phyloP scores from a whole-genome alignment of 1,284 basidiomycete genomes.

The Trametes versicolor region DNA sequence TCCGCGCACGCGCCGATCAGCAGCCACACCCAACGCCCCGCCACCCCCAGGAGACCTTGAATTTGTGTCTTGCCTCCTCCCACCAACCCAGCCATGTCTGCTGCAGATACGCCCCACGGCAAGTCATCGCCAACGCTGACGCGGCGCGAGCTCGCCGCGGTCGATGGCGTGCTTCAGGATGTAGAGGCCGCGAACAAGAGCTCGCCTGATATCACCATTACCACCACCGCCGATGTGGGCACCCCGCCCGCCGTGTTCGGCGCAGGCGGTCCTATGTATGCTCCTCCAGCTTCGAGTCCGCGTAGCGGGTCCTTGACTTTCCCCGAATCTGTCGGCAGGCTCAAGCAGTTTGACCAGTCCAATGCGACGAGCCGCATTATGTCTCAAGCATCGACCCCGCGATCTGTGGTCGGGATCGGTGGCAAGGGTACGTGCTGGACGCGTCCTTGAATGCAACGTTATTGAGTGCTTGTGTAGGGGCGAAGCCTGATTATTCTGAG shows the following conservation, averaged over 20 bases:
- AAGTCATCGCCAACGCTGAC: slow-evolving; percentile 30
- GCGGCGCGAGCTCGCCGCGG: slow-evolving; percentile 40
- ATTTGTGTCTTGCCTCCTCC: slow-evolving; percentile 5
- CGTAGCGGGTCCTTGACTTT: neutral
- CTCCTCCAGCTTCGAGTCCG: slow-evolving; percentile 5
- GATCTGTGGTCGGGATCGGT: slow-evolving; percentile 83
- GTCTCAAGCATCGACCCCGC: slow-evolving; percentile 76
- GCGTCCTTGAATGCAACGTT: slow-evolving; percentile 2
- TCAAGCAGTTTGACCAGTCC: slow-evolving; percentile 84
- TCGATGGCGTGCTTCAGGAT: slow-evolving; percentile 44
- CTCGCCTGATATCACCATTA: slow-evolving; percentile 25
- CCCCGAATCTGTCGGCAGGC: slow-evolving; percentile 51
- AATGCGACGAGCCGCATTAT: slow-evolving; percentile 69
- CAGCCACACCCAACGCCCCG: slow-evolving; percentile 4
- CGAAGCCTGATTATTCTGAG: slow-evolving; percentile 97
- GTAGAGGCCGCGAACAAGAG: slow-evolving; percentile 35
- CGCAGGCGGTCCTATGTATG: slow-evolving; percentile 51
- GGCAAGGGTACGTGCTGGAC: slow-evolving; percentile 67
- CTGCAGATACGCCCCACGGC: slow-evolving; percentile 32
- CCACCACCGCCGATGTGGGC: slow-evolving; percentile 25
- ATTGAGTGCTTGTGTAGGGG: slow-evolving; percentile 59
- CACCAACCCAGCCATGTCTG: slow-evolving; percentile 30
- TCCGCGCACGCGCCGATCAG: slow-evolving; percentile 22
- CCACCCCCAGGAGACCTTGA: slow-evolving; percentile 1
- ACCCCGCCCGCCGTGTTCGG: slow-evolving; percentile 47